Evolutionary conservation across 305 asterid genomes (phyloP).

Genomic region (Plantago coronopus): DNA sequence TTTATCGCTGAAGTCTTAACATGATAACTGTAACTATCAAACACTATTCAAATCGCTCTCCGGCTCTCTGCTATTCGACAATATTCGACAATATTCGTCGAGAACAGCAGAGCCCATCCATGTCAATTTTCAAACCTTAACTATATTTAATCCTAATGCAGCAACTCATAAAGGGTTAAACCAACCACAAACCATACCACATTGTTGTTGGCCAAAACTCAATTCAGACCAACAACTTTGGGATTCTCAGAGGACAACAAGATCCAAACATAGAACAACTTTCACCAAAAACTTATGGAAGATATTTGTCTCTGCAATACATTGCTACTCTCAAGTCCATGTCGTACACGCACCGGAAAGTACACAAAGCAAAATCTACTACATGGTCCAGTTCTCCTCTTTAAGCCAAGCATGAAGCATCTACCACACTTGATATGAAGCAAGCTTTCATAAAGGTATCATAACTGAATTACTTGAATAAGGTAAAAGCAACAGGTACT

Average conservation of each 20-base stretch:
- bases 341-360: neutral
- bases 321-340: neutral
- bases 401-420: slow-evolving; percentile 2
- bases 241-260: neutral
- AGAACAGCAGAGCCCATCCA: too few species aligned
- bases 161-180: neutral
- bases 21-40: too few species aligned
- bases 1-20: too few species aligned
- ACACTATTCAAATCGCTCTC: too few species aligned
- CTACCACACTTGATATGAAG: neutral
- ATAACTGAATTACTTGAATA: neutral
- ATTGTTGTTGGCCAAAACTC: neutral
- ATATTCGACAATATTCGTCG: too few species aligned
- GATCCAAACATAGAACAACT: neutral
- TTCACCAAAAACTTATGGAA: slow-evolving; percentile 1
- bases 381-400: slow-evolving; percentile 3
- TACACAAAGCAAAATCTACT: neutral
- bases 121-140: too few species aligned
- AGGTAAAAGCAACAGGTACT: neutral
- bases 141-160: too few species aligned
- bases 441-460: slow-evolving; percentile 4
- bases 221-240: slow-evolving; percentile 3
- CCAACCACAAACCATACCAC: neutral
- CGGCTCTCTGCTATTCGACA: too few species aligned
- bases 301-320: slow-evolving; percentile 2